These are phyloP conservation scores for Pneumocystis murina DNA, from an alignment of 1,139 yeast genomes.

Conservation along the genomic window DNA sequence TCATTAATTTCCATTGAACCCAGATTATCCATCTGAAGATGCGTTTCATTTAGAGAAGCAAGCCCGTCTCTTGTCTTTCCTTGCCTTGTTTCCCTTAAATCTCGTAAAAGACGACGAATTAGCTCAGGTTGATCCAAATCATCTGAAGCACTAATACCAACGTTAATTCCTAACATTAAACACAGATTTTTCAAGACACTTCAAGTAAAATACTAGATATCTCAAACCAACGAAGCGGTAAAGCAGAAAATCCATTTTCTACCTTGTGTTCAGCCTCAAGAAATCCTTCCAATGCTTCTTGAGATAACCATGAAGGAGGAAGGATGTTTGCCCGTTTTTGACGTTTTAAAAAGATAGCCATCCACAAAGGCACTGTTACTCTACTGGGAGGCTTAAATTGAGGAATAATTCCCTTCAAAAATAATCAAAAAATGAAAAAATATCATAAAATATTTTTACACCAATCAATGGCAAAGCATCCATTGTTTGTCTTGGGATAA, in stretches of 20 bases:
- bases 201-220: conserved; percentile 51
- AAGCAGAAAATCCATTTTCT: conserved; percentile 45
- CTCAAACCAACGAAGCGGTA: conserved; percentile 87
- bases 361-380: conserved; percentile 69
- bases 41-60: conserved; percentile 61
- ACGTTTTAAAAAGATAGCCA: conserved; percentile 64
- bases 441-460: conserved; percentile 4
- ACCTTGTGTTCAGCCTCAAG: conserved; percentile 54
- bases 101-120: conserved; percentile 59
- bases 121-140: conserved; percentile 53
- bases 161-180: conserved; percentile 1
- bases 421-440: conserved; percentile 16
- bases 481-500: conserved; percentile 46
- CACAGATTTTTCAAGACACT: conserved; percentile 14
- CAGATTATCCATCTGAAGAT: conserved; percentile 68
- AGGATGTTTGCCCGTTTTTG: conserved; percentile 78
- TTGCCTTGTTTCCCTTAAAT: conserved; percentile 66
- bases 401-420: conserved; percentile 33
- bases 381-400: conserved; percentile 54
- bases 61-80: conserved; percentile 73
- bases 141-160: conserved; percentile 41
- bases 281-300: conserved; percentile 38
- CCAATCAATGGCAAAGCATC: background rate
- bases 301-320: conserved; percentile 75
- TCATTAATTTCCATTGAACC: conserved; percentile 79